Evolutionary conservation across 1,284 basidiomycete genomes (phyloP).

Genomic region (Phaffia rhodozyma): DNA sequence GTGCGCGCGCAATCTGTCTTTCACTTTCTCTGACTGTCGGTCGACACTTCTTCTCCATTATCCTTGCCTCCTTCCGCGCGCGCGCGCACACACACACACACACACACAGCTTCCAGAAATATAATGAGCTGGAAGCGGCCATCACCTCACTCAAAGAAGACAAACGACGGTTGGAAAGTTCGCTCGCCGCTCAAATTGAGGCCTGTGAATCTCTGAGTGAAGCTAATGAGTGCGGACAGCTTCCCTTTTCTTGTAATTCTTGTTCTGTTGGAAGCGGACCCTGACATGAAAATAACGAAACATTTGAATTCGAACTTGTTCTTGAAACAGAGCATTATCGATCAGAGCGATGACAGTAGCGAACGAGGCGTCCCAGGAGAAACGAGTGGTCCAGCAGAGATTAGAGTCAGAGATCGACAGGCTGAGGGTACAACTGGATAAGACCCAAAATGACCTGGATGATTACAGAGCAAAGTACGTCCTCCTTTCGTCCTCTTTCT

Average conservation of each 20-base stretch:
- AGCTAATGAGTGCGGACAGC: slow-evolving; percentile 45
- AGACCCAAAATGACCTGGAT: slow-evolving; percentile 29
- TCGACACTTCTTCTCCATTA: neutral
- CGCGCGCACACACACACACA: too few relatives aligned
- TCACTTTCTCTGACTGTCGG: too few relatives aligned
- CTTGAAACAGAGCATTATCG: slow-evolving; percentile 41
- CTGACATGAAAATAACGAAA: neutral
- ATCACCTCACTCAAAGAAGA: slow-evolving; percentile 50
- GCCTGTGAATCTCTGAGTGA: slow-evolving; percentile 57
- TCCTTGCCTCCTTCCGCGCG: neutral
- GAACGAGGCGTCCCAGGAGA: slow-evolving; percentile 49
- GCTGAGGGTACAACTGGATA: slow-evolving; percentile 24
- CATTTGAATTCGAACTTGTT: neutral
- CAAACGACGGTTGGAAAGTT: slow-evolving; percentile 56
- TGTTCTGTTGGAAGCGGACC: too few relatives aligned
- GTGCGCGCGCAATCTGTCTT: neutral
- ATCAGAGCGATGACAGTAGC: slow-evolving; percentile 59
- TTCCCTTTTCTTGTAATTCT: neutral
- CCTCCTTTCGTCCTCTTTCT: neutral
- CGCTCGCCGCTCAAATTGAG: slow-evolving; percentile 57
- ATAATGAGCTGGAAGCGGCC: slow-evolving; percentile 48
- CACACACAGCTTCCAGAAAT: slow-evolving; percentile 42
- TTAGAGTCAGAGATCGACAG: slow-evolving; percentile 28
- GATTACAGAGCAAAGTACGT: slow-evolving; percentile 21
- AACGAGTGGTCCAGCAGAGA: slow-evolving; percentile 21